Evolutionary conservation across 2,329 filamentous ascomycete species (phyloP).

Genomic region (Diaporthe vexans): DNA sequence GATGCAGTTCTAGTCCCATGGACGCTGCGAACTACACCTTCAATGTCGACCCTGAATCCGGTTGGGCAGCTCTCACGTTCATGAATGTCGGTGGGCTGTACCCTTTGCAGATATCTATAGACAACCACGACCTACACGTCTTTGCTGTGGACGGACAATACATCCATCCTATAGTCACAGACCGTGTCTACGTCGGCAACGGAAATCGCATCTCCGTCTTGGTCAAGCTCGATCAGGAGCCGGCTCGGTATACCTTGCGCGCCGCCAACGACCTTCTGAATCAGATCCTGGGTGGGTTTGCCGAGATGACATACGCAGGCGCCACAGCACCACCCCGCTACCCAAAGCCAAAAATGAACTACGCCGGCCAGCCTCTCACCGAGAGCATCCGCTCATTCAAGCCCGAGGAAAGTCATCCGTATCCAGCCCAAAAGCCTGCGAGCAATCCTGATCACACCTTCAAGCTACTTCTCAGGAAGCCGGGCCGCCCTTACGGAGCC

Average conservation of each 20-base stretch:
- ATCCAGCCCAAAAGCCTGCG: neutral
- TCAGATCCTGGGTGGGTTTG: no score
- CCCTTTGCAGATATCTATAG: constrained; percentile 10
- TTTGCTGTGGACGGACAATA: constrained; percentile 14
- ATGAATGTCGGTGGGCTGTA: constrained; percentile 8
- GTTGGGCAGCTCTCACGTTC: neutral
- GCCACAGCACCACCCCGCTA: no score
- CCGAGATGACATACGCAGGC: no score
- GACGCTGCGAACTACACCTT: constrained; percentile 1
- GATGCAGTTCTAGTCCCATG: neutral
- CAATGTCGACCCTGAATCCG: neutral
- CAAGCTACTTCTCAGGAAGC: constrained; percentile 9
- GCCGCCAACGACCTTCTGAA: no score
- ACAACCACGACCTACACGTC: constrained; percentile 15
- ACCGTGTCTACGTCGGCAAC: no score
- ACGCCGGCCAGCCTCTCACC: constrained; percentile 3
- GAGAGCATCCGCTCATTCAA: constrained; percentile 1
- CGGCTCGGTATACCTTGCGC: no score
- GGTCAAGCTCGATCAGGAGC: no score
- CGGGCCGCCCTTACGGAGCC: constrained; percentile 11
- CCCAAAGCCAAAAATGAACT: constrained; percentile 2
- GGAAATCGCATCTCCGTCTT: no score
- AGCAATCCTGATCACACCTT: constrained; percentile 2
- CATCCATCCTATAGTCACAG: no score
- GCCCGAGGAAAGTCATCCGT: constrained; percentile 1